Base-by-base conservation (phyloP, 2,329 filamentous ascomycete genomes). In the Trichoderma simmonsii region DNA sequence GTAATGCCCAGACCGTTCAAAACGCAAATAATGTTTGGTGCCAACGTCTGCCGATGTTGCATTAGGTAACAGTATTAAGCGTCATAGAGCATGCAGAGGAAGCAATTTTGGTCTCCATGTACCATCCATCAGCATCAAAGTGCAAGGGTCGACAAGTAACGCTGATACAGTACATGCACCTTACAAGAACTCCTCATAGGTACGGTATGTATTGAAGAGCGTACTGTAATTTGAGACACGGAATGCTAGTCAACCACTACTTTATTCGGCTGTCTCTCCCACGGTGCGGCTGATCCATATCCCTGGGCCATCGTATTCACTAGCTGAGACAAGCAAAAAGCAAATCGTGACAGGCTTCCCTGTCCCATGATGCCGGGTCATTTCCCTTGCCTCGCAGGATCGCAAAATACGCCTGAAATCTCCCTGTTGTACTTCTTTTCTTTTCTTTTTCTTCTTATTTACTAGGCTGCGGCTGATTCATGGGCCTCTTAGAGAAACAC, bases 301-400 rank as follows among this genome's bases (percentile, higher is more conserved):
- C 65, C 54, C 36, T 60, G 65, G 65, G 56, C 8, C 36, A 26
- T 24, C 36, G 32, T 18, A 68, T 30, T 8, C 36, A 11, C 21
- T 18, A 48, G 56, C 57, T 70, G 39, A 70, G 57, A 62, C 57
- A 26, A 26, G 28, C 30, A 54, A 70, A 62, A 62, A 62, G 57
- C 39, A 69, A 70, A 8, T 54, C 39, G 18, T 3, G n/a, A 5
- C 21, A 54, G 15, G 39, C 57, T 36, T 70, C 57, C 57, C 30
- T 30, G 28, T 18, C 48, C 48, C 12, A 67, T 21, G n/a, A 24
- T 6, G n/a, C n/a, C 5, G 21, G 48, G 21, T 54, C 48, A 21
- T 54, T 54, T 21, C 48, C 11, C 11, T 54, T 54, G 48, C 48
- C 48, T 24, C 11, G n/a, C n/a, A 24, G n/a, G 21, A 14, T 54